Conservation (phyloP, 306 rosid species). For the Sindora glabra region DNA sequence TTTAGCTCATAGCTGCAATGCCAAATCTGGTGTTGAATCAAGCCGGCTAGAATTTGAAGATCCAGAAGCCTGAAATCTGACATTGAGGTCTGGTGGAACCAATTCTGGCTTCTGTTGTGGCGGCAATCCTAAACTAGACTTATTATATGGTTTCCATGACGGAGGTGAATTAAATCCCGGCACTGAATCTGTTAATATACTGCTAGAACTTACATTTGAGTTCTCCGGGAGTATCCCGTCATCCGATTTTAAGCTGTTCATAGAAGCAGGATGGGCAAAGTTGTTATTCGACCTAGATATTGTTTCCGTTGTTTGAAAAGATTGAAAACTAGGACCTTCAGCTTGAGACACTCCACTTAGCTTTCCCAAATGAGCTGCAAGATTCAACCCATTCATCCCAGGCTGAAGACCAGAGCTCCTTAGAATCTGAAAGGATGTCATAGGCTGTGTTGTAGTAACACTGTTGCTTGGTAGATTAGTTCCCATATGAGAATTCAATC, state of each 20-base stretch:
- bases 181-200: constrained; percentile 8
- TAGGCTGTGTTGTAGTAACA: constrained; percentile 23
- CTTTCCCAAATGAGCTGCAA: constrained; percentile 37
- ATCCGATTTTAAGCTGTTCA: constrained; percentile 19
- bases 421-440: constrained; percentile 27
- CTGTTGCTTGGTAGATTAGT: constrained; percentile 23
- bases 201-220: constrained; percentile 14
- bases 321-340: constrained; percentile 24
- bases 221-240: constrained; percentile 20
- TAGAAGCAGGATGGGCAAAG: constrained; percentile 15
- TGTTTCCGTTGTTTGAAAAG: constrained; percentile 26
- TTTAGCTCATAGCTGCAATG: constrained; percentile 55
- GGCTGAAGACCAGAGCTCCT: constrained; percentile 20
- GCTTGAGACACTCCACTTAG: constrained; percentile 23
- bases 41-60: constrained; percentile 52
- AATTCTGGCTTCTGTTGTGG: constrained; percentile 31
- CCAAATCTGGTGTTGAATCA: constrained; percentile 59
- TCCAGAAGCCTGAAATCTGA: constrained; percentile 56
- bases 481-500: constrained; percentile 21
- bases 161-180: constrained; percentile 18
- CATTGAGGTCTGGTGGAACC: constrained; percentile 55
- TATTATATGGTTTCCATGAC: constrained; percentile 27
- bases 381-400: constrained; percentile 38
- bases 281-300: constrained; percentile 27
- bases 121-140: constrained; percentile 16